Evolutionary conservation across 371 early-diverging fungal genomes (phyloP).

Genomic region (Rhizomucor miehei): DNA sequence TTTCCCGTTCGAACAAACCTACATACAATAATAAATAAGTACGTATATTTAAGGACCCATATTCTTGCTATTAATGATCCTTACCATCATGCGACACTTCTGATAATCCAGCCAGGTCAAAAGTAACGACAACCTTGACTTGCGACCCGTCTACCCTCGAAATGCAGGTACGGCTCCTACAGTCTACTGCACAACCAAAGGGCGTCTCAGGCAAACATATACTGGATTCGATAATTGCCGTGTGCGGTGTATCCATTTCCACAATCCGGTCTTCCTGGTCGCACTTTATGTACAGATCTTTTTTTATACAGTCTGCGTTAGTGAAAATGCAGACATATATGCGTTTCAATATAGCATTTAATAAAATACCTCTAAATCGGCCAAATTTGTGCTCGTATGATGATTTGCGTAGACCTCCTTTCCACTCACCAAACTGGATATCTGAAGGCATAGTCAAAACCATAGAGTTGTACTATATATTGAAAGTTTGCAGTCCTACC

Average conservation of each 20-base stretch:
- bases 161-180: slow-evolving; percentile 2
- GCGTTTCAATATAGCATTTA: neutral
- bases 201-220: slow-evolving; percentile 2
- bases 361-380: neutral
- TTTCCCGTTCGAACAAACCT: neutral
- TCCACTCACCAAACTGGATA: neutral
- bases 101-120: neutral
- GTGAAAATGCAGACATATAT: neutral
- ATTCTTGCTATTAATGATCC: neutral
- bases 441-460: neutral
- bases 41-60: neutral
- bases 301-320: neutral
- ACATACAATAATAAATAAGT: neutral
- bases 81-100: neutral
- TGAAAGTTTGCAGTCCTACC: slow-evolving; percentile 7
- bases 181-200: slow-evolving; percentile 1
- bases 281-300: slow-evolving; percentile 2
- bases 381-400: neutral
- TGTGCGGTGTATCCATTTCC: neutral
- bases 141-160: neutral
- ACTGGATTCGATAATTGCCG: slow-evolving; percentile 1
- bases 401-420: neutral
- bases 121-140: slow-evolving; percentile 1
- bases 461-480: neutral
- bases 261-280: slow-evolving; percentile 2